A percentile compares a stretch with the other conserved stretches of the same genome.
These are phyloP conservation scores for Tetrapisispora iriomotensis DNA, from an alignment of 805 yeast genomes.

Conservation along the genomic window DNA sequence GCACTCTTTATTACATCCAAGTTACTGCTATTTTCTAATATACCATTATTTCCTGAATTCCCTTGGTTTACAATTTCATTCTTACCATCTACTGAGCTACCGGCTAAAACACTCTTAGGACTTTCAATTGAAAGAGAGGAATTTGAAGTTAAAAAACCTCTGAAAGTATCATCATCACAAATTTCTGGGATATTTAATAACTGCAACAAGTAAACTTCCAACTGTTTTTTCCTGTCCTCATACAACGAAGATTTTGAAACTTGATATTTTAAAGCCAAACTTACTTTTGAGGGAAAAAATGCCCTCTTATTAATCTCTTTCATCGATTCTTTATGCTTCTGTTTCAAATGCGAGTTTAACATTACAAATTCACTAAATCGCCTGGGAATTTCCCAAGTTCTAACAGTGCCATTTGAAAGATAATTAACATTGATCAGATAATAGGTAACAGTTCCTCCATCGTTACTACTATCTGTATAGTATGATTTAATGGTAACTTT, in stretches of 20 bases:
- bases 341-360: slow-evolving; percentile 54
- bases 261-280: slow-evolving; percentile 64
- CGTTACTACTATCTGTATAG: slow-evolving; percentile 40
- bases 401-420: slow-evolving; percentile 39
- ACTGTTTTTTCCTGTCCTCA: slow-evolving; percentile 49
- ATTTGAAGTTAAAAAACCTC: slow-evolving; percentile 56
- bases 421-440: slow-evolving; percentile 73
- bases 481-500: slow-evolving; percentile 39
- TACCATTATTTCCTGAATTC: too few species aligned
- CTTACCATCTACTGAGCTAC: not conserved
- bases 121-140: not conserved
- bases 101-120: not conserved
- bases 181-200: slow-evolving; percentile 56
- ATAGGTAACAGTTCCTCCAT: slow-evolving; percentile 51
- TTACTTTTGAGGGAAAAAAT: slow-evolving; percentile 37
- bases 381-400: slow-evolving; percentile 87
- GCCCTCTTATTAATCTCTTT: slow-evolving; percentile 39
- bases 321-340: slow-evolving; percentile 39
- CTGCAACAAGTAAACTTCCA: slow-evolving; percentile 53
- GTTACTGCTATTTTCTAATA: too few species aligned
- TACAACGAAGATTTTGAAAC: slow-evolving; percentile 41
- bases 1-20: too few species aligned
- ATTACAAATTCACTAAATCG: slow-evolving; percentile 76
- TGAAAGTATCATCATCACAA: slow-evolving; percentile 61
- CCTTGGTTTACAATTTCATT: too few species aligned